Base-by-base conservation (phyloP, 2,329 filamentous ascomycete genomes). In the Canariomyces notabilis region DNA sequence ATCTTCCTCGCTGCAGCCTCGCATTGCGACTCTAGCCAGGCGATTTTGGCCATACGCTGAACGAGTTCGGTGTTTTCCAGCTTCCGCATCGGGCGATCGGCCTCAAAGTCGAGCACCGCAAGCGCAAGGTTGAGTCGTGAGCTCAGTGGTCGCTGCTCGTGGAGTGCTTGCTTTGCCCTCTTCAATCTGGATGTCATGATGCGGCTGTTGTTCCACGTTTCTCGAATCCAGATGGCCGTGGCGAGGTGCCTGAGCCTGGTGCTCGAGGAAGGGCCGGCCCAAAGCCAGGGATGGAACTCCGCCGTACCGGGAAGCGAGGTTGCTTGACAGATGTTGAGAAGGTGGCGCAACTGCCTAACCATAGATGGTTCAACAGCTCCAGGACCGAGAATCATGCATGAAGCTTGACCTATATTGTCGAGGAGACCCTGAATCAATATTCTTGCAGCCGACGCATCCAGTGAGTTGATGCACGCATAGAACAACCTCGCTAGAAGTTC, bases 381-480 rank as follows among this genome's bases (percentile, higher is more conserved):
- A 11, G 50, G 33, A 12, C 44, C 44, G 6, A 54, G 37, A 12
- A 58, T 37, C 38, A 58, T 36, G 16, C 37, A 26, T 11, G 44
- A 50, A 11, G 60, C 50, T 47, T 55, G 46, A 42, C 44, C 39
- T 7, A 56, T 51, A 20, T 65, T 58, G n/a, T 54, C 49, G 21
- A 59, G 46, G 2, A 65, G 40, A 16, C 64, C 66, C 5, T 56
- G 57, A 14, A 65, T 40, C 2, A 74, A 53, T 7, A 70, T 52
- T 3, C 63, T 62, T 6, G 67, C 65, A 2, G 61, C 58, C 5
- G 44, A 36, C 4, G 45, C 46, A 49, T 76, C 72, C 15, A 74
- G 53, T 3, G 62, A 59, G 33, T 62, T 57, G 8, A 74, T 61
- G 46, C 70, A 72, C 21, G 67, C 60, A 37, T 72, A 67, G 20